Conservation (phyloP, 169 alveolate genomes). For the Cryptosporidium baileyi region DNA sequence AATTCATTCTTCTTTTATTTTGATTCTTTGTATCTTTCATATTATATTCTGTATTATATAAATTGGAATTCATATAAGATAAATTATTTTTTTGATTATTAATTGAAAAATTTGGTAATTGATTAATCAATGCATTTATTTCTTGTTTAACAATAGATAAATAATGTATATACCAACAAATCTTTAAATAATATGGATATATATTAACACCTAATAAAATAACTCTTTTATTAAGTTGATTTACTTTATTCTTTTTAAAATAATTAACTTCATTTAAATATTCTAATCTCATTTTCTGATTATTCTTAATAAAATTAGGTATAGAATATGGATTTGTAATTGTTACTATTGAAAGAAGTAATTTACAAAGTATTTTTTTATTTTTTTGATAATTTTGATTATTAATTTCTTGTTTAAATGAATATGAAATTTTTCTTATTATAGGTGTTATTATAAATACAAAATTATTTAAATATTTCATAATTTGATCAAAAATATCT, state of each 20-base stretch:
- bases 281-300: background rate
- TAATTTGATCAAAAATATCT: background rate
- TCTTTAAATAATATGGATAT: background rate
- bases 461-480: conserved; percentile 1
- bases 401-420: background rate
- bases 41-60: no score
- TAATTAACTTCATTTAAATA: background rate
- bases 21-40: no score
- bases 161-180: conserved; percentile 33
- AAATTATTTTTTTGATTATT: no score
- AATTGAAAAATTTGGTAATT: background rate
- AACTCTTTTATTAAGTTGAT: background rate
- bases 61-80: no score
- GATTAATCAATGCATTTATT: conserved; percentile 3
- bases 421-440: background rate
- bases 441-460: conserved; percentile 1
- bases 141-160: background rate
- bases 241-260: background rate
- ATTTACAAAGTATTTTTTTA: background rate
- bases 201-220: background rate
- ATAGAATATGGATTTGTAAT: conserved; percentile 11
- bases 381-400: background rate
- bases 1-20: no score
- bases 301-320: conserved; percentile 18
- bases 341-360: background rate